Base-by-base conservation (phyloP, 768 basidiomycete genomes). In the Leccinum broughii region DNA sequence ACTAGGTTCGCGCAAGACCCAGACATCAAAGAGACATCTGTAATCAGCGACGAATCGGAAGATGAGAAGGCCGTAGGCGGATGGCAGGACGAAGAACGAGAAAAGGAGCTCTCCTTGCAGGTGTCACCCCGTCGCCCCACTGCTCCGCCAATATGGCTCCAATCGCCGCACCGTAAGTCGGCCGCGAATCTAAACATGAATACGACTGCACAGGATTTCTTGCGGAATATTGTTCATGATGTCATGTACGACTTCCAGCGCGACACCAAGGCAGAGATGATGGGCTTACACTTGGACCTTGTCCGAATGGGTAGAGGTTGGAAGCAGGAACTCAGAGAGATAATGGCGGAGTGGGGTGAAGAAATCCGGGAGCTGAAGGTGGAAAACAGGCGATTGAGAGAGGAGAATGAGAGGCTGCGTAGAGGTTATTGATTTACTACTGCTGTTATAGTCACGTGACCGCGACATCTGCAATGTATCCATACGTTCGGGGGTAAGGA, bases 231-330 rank as follows among this genome's bases (percentile, higher is more conserved):
- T 56, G 82, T 92, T 55, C 80, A 81, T 50, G 89, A 91, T 57
- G 86, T 85, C 59, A 84, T 92, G 84, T 83, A 80, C 63, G 90
- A 92, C 63, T 88, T 84, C 67, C 87, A 86, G 69, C 78, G 80
- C 62, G 88, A 91, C 70, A 85, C 83, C 24, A 81, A 82, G 66
- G 78, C 82, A n/a, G 86, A 90, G 77, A 83, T 91, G 81, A 81
- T 83, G 70, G 88, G 87, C 2, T 75, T 92, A 58, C 90, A 92
- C 72, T 66, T 92, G 61, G 90, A 92, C 67, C 67, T 91, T 58
- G 76, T 92, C 37, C 78, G 83, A 58, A 86, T 90, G 85, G 87
- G 89, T 2, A 75, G 86, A 35, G 81, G 81, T 26, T 89, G 86
- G 88, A 84, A 83, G 72, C 78, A 72, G 54, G 89, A 90, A 70